Conservation (phyloP, 73 alveolate genomes). For the Tetrahymena malaccensis region DNA sequence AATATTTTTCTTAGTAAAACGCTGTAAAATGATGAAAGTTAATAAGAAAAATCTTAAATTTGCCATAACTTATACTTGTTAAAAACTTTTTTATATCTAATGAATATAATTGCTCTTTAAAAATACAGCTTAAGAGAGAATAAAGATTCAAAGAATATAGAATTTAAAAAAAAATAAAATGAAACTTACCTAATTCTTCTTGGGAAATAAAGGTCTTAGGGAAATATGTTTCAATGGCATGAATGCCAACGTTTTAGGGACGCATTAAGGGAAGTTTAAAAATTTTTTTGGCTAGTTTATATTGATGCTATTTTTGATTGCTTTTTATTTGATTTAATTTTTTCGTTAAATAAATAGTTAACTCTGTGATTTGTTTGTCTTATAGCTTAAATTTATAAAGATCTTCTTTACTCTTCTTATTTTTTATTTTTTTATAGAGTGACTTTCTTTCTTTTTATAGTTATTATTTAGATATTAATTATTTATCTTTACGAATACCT, state of each 20-base stretch:
- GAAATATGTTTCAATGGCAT: conserved; percentile 86
- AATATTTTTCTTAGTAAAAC: too few relatives aligned
- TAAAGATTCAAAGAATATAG: background rate
- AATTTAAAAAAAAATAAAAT: background rate
- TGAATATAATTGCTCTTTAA: too few relatives aligned
- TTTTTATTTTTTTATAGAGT: background rate
- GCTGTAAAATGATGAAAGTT: background rate
- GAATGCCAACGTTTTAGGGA: conserved; percentile 74
- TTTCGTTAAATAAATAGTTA: background rate
- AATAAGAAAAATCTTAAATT: too few relatives aligned
- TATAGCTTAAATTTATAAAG: background rate
- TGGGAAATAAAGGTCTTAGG: conserved; percentile 89
- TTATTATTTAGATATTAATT: background rate
- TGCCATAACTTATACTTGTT: background rate
- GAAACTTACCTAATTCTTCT: conserved; percentile 59
- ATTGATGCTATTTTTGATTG: background rate
- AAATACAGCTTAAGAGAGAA: background rate
- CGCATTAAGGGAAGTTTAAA: background rate
- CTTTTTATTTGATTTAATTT: background rate
- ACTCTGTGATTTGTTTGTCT: background rate
- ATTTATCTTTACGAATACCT: background rate
- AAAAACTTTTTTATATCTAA: background rate
- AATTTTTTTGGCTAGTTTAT: background rate
- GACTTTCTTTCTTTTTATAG: background rate
- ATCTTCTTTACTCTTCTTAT: background rate